Percentiles rank a stretch among this genome's conserved stretches.
Conservation (phyloP, 176 grass and related monocot genomes). For the Triticum turgidum region DNA sequence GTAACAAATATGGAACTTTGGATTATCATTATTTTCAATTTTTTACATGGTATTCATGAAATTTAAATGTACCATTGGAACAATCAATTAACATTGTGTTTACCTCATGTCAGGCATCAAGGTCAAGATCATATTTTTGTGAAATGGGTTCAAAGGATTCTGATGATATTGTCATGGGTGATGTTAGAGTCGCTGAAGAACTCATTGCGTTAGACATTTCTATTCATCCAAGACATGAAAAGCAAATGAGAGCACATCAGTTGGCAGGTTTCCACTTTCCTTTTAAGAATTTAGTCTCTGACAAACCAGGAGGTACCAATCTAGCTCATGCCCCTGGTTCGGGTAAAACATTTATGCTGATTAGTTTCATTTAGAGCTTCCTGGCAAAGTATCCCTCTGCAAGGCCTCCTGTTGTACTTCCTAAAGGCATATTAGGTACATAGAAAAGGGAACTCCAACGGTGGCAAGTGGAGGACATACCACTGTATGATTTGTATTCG, state of each 20-base stretch:
- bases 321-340: constrained; percentile 71
- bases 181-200: constrained; percentile 47
- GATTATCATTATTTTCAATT: not conserved
- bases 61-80: constrained; percentile 10
- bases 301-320: constrained; percentile 49
- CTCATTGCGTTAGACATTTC: constrained; percentile 50
- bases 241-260: constrained; percentile 49
- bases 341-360: constrained; percentile 88
- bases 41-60: constrained; percentile 15
- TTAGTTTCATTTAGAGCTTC: constrained; percentile 90
- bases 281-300: constrained; percentile 71
- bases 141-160: constrained; percentile 32
- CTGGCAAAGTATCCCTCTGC: constrained; percentile 49
- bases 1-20: not conserved
- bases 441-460: constrained; percentile 47
- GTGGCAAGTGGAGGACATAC: constrained; percentile 82
- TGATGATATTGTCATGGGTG: constrained; percentile 30
- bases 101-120: constrained; percentile 57
- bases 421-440: constrained; percentile 72
- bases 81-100: constrained; percentile 27
- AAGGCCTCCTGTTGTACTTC: constrained; percentile 66
- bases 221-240: constrained; percentile 68
- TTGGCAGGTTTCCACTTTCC: constrained; percentile 79
- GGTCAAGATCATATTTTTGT: constrained; percentile 34
- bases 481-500: constrained; percentile 75